Evolutionary conservation across 2,329 filamentous ascomycete genomes (phyloP).

Genomic region (Lecanoromycetidae sp.): DNA sequence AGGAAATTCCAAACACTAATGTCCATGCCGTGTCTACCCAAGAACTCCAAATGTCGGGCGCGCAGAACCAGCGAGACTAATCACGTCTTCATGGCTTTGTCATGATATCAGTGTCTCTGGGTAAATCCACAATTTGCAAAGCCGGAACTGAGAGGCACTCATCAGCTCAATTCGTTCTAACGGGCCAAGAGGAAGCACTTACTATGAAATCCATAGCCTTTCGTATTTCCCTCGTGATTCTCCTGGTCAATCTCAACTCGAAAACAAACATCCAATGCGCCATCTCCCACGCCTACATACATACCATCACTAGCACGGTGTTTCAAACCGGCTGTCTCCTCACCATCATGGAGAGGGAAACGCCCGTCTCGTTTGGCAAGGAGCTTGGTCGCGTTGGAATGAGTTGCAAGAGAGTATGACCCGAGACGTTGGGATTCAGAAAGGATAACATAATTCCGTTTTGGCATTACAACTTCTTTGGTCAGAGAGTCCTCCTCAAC

Average conservation of each 20-base stretch:
- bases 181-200: not conserved
- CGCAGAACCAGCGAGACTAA: too few species aligned
- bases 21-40: too few species aligned
- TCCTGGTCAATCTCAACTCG: constrained; percentile 36
- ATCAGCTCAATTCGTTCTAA: not conserved
- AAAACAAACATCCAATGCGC: constrained; percentile 35
- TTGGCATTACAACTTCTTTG: constrained; percentile 78
- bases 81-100: too few species aligned
- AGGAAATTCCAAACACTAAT: too few species aligned
- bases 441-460: constrained; percentile 53
- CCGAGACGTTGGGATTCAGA: too few species aligned
- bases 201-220: constrained; percentile 37
- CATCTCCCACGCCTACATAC: constrained; percentile 28
- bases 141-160: not conserved
- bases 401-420: not conserved
- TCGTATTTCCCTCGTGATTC: constrained; percentile 30
- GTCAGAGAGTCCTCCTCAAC: constrained; percentile 51
- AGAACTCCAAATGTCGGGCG: too few species aligned
- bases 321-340: constrained; percentile 62
- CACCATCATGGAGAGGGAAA: constrained; percentile 60
- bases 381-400: not conserved
- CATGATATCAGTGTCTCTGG: too few species aligned
- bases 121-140: too few species aligned
- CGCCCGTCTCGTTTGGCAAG: constrained; percentile 44
- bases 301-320: constrained; percentile 57